Evolutionary conservation across 1,139 yeast genomes (phyloP), one percentile per base, ranked within the genome.

Genomic region (Debaryomycetaceae sp.): DNA sequence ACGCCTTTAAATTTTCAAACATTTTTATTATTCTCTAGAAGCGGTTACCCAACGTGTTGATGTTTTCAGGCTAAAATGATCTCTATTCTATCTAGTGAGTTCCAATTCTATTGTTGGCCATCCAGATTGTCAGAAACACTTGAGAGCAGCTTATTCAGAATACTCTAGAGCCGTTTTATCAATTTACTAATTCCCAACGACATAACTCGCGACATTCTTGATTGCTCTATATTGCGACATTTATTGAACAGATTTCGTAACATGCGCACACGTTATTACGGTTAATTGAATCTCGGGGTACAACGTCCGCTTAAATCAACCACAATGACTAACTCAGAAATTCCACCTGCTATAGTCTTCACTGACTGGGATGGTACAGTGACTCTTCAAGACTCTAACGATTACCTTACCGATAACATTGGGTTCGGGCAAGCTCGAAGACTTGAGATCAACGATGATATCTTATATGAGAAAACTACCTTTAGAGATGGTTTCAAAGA

Each of bases 291-390:
- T 14, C 35, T 17, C 13, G 28, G 17, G 9, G n/a, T 8, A 17
- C 22, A 8, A 32, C 16, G n/a, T 14, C 9, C 6, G 11, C 30
- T 11, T 17, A 19, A 5, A 24, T 18, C 5, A 13, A n/a, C 17
- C 14, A 26, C 9, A 14, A 43, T 41, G 49, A 30, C 37, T 24
- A 22, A 8, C 26, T 22, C 26, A 22, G 11, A 22, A 22, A 38
- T 56, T 19, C 63, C 65, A 28, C 67, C 66, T 50, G 92, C 95
- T 41, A 87, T 92, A 53, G 85, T 92, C 31, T 92, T 92, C 68
- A 87, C 97, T 39, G 98, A 92, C 64, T 92, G 95, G 81, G 98
- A 92, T 61, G 98, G 98, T 17, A 92, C 98, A 6, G 95, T 92
- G 48, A 92, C 98, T 14, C 70, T 87, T 46, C 76, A 78, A 59